phyloP scores from a whole-genome alignment of 352 stramenopile species.

The Globisporangium cederbergense region DNA sequence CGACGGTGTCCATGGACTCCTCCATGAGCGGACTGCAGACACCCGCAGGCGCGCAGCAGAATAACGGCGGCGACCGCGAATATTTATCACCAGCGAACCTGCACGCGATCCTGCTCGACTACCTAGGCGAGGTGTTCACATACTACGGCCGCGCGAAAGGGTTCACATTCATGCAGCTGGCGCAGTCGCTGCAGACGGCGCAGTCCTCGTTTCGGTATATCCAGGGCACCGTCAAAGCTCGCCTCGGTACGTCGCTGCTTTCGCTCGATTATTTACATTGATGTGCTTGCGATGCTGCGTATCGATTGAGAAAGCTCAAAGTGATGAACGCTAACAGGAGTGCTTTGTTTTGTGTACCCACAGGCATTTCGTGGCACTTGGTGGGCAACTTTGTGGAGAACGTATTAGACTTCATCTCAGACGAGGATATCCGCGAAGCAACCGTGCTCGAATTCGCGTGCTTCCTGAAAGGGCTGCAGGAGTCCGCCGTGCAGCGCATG shows the following conservation, averaged over 20 bases:
- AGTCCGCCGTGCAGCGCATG: constrained; percentile 23
- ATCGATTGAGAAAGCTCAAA: no score
- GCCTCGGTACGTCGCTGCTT: constrained; percentile 26
- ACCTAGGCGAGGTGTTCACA: constrained; percentile 56
- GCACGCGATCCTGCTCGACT: constrained; percentile 47
- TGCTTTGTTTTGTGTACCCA: not conserved
- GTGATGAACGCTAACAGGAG: no score
- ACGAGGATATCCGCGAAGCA: constrained; percentile 73
- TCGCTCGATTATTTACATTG: no score
- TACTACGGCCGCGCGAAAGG: constrained; percentile 45
- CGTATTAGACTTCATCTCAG: constrained; percentile 60
- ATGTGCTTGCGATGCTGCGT: no score
- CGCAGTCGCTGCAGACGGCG: constrained; percentile 54
- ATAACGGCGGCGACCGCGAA: constrained; percentile 20
- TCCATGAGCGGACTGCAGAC: constrained; percentile 8
- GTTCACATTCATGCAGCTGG: constrained; percentile 56
- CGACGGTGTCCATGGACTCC: constrained; percentile 23
- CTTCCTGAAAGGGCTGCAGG: constrained; percentile 43
- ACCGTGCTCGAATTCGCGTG: constrained; percentile 53
- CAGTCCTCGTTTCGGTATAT: constrained; percentile 66
- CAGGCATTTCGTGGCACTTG: constrained; percentile 59
- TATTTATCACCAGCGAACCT: constrained; percentile 43
- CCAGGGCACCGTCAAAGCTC: constrained; percentile 50
- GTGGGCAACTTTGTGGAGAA: constrained; percentile 61
- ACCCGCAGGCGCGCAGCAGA: not conserved